Evolutionary conservation across 352 stramenopile species (phyloP).

Genomic region (Phytophthora cryptogea): DNA sequence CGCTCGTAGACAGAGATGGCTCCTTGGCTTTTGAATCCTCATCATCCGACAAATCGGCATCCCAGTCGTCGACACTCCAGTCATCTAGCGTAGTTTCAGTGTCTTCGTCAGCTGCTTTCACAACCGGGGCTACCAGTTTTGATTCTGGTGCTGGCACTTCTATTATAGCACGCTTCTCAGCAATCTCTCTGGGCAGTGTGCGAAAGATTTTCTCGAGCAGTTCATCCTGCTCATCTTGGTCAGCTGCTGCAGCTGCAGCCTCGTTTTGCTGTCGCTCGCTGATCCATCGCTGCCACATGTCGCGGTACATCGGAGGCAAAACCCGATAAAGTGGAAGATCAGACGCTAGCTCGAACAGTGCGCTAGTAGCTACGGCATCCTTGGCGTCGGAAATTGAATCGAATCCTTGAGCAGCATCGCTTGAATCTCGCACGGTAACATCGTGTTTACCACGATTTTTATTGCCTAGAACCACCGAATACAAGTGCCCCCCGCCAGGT

Average conservation of each 20-base stretch:
- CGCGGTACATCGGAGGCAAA: slow-evolving; percentile 86
- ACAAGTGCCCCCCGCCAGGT: slow-evolving; percentile 40
- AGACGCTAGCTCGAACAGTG: slow-evolving; percentile 88
- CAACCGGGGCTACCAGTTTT: slow-evolving; percentile 1
- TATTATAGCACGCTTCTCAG: slow-evolving; percentile 36
- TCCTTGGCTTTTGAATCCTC: slow-evolving; percentile 13
- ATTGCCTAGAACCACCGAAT: slow-evolving; percentile 58
- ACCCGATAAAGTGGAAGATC: slow-evolving; percentile 89
- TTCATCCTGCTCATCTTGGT: slow-evolving; percentile 58
- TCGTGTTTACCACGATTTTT: slow-evolving; percentile 47
- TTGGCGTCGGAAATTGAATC: slow-evolving; percentile 73
- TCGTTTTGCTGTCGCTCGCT: slow-evolving; percentile 43
- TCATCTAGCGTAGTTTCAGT: slow-evolving; percentile 35
- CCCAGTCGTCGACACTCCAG: slow-evolving; percentile 79
- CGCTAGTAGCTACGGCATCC: slow-evolving; percentile 76
- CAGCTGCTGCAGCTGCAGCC: slow-evolving; percentile 35
- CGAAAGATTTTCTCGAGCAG: slow-evolving; percentile 58
- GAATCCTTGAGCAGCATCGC: slow-evolving; percentile 49
- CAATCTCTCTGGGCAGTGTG: slow-evolving; percentile 55
- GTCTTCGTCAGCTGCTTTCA: slow-evolving; percentile 6
- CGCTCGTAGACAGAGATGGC: neutral
- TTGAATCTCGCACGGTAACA: slow-evolving; percentile 41
- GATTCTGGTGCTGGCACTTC: slow-evolving; percentile 7
- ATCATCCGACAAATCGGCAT: slow-evolving; percentile 57
- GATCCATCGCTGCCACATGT: slow-evolving; percentile 87